Conservation (phyloP, 2,329 filamentous ascomycete genomes). For the Penicillium sp. region DNA sequence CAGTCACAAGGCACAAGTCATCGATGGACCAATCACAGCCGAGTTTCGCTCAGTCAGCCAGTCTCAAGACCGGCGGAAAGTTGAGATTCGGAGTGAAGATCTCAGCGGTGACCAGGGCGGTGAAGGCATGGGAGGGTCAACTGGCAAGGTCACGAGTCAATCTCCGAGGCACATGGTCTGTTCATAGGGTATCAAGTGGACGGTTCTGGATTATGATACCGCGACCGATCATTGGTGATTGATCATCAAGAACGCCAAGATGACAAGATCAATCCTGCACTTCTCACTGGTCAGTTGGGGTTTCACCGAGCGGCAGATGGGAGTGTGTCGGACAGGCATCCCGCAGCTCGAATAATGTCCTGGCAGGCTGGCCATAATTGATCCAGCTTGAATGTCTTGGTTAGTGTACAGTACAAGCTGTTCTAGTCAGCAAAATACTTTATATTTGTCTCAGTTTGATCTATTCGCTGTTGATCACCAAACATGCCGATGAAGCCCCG, state of each 20-base stretch:
- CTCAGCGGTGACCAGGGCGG: neutral
- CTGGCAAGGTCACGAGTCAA: constrained; percentile 29
- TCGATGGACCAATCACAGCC: no score
- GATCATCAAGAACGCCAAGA: neutral
- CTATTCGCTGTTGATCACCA: no score
- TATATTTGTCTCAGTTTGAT: no score
- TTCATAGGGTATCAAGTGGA: no score
- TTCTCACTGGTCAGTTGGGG: neutral
- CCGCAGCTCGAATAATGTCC: neutral
- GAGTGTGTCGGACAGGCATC: neutral
- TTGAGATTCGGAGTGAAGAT: neutral
- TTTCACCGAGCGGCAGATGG: neutral
- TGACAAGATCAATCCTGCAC: neutral
- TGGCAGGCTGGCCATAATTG: neutral
- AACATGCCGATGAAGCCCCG: no score
- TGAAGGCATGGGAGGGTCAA: neutral
- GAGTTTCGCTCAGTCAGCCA: neutral
- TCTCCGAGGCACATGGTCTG: constrained; percentile 24
- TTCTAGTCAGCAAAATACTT: neutral
- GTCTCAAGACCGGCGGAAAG: neutral
- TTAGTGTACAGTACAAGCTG: neutral
- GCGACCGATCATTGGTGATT: neutral
- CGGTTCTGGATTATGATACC: no score
- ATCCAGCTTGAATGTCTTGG: neutral
- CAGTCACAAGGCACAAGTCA: neutral